A percentile compares a stretch with the other conserved stretches of the same genome.
phyloP scores from a whole-genome alignment of 306 rosid species.

The Cucumis sativus region DNA sequence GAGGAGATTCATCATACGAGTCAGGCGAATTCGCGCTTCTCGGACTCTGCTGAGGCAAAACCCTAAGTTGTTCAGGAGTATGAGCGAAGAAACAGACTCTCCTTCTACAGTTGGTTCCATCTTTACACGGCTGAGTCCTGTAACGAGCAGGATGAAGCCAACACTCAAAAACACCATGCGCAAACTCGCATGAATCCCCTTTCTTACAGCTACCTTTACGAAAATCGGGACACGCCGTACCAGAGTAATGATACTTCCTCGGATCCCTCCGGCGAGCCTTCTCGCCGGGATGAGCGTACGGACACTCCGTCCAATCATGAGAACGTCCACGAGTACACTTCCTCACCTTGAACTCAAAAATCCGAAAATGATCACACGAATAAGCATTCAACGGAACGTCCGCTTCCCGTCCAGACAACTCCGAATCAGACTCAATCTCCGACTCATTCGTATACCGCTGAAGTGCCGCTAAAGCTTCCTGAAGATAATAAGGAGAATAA shows the following conservation, averaged over 20 bases:
- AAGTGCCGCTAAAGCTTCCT: constrained; percentile 47
- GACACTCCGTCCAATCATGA: constrained; percentile 99
- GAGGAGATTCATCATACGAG: constrained; percentile 63
- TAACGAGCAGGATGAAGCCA: constrained; percentile 98
- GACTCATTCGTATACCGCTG: constrained; percentile 49
- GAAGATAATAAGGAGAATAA: constrained; percentile 37
- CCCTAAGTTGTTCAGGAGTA: constrained; percentile 79
- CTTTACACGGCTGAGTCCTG: constrained; percentile 94
- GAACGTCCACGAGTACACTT: constrained; percentile 87
- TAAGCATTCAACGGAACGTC: constrained; percentile 76
- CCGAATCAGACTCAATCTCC: constrained; percentile 47
- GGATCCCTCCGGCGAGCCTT: constrained; percentile 98
- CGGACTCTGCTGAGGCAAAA: constrained; percentile 54
- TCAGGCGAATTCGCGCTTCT: constrained; percentile 33
- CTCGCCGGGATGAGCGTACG: constrained; percentile 96
- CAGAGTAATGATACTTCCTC: constrained; percentile 75
- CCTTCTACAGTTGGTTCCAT: constrained; percentile 65
- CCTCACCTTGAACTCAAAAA: constrained; percentile 85
- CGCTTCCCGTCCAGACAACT: constrained; percentile 24
- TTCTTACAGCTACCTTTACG: constrained; percentile 75
- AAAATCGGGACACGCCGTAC: constrained; percentile 87
- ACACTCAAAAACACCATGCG: constrained; percentile 95
- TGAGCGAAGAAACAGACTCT: constrained; percentile 93
- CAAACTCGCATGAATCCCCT: constrained; percentile 76
- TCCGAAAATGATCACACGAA: constrained; percentile 85